Conservation (phyloP, 2,329 filamentous ascomycete species). For the Epichloe coenophiala region DNA sequence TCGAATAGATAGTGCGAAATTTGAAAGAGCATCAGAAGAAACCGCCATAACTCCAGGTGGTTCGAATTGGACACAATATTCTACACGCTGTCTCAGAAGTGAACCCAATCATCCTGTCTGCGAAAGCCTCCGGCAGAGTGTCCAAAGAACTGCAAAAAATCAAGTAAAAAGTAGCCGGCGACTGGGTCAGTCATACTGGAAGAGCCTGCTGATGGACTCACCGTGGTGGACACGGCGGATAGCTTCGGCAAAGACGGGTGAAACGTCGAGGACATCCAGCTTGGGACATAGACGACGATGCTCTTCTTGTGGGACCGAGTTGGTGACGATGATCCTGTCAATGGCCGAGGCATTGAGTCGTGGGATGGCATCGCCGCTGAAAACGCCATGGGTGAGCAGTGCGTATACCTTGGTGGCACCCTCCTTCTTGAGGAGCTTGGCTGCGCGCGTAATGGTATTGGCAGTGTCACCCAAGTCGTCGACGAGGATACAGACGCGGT, state of each 20-base stretch:
- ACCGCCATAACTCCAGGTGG: neutral
- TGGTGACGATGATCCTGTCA: slow-evolving; percentile 90
- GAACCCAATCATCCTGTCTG: neutral
- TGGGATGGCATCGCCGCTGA: slow-evolving; percentile 89
- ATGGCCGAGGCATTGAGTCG: slow-evolving; percentile 87
- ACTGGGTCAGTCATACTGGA: slow-evolving; percentile 28
- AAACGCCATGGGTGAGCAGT: slow-evolving; percentile 83
- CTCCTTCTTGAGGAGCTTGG: slow-evolving; percentile 92
- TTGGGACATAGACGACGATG: slow-evolving; percentile 70
- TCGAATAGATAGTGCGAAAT: neutral
- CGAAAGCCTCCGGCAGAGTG: neutral
- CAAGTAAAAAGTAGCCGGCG: neutral
- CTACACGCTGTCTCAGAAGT: neutral
- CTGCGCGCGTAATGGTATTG: slow-evolving; percentile 92
- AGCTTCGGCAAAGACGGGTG: slow-evolving; percentile 84
- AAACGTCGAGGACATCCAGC: slow-evolving; percentile 80
- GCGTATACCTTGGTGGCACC: slow-evolving; percentile 87
- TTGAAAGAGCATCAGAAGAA: no score
- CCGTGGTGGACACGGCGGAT: slow-evolving; percentile 94
- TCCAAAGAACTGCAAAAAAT: neutral
- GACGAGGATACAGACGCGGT: slow-evolving; percentile 75
- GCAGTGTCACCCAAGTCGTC: slow-evolving; percentile 93
- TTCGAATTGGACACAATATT: neutral
- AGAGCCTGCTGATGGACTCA: slow-evolving; percentile 92
- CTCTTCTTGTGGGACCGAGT: slow-evolving; percentile 81